These are phyloP conservation scores for Prunus padus DNA, from an alignment of 306 rosid genomes.

Conservation along the genomic window DNA sequence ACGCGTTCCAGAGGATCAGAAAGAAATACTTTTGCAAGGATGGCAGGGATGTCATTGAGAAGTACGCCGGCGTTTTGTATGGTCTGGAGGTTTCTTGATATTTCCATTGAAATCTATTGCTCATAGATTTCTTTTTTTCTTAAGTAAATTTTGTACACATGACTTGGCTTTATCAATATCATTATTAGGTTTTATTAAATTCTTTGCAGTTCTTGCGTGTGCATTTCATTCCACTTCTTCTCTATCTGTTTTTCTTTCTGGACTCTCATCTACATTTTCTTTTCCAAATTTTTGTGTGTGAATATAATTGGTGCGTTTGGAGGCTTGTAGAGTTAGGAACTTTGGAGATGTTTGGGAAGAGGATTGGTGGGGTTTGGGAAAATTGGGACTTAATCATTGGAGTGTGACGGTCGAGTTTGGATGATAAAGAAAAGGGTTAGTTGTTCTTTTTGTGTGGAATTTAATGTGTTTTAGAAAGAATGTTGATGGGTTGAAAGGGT, in stretches of 20 bases:
- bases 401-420: neutral
- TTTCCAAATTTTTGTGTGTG: neutral
- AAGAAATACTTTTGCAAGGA: slow-evolving; percentile 28
- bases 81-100: slow-evolving; percentile 45
- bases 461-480: neutral
- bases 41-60: slow-evolving; percentile 20
- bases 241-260: neutral
- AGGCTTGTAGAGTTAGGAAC: neutral
- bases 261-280: no score
- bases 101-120: slow-evolving; percentile 1
- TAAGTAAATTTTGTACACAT: slow-evolving; percentile 29
- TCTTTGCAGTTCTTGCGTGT: neutral
- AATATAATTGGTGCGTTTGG: neutral
- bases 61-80: slow-evolving; percentile 54
- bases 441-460: neutral
- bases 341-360: neutral
- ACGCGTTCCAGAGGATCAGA: slow-evolving; percentile 43
- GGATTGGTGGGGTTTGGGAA: neutral
- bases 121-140: slow-evolving; percentile 19
- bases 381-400: neutral
- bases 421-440: neutral
- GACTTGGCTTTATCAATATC: slow-evolving; percentile 16
- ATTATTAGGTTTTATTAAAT: slow-evolving; percentile 22
- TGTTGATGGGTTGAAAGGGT: neutral
- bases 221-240: neutral